Percentiles rank a stretch among this genome's conserved stretches.
Evolutionary conservation across 352 stramenopile genomes (phyloP).

Genomic region (Pythium coloratum): DNA sequence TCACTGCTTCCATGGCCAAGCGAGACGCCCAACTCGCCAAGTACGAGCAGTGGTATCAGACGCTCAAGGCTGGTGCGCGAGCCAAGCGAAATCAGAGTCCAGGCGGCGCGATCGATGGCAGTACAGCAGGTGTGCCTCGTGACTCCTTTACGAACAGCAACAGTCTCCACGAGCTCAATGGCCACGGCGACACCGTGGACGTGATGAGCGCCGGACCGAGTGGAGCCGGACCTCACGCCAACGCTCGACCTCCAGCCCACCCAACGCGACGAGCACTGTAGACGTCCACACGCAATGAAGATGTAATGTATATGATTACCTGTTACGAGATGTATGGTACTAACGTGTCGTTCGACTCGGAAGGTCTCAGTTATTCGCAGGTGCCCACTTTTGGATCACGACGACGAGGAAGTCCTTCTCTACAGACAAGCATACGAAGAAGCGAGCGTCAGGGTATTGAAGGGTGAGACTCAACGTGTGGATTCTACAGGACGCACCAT

Average conservation of each 20-base stretch:
- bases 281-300: neutral
- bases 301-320: neutral
- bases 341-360: neutral
- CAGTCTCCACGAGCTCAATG: slow-evolving; percentile 48
- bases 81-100: slow-evolving; percentile 70
- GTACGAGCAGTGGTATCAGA: slow-evolving; percentile 88
- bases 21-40: slow-evolving; percentile 75
- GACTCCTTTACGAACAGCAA: slow-evolving; percentile 73
- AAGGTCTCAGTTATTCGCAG: slow-evolving; percentile 30
- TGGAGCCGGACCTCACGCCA: slow-evolving; percentile 26
- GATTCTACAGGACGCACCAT: slow-evolving; percentile 47
- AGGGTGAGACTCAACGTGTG: too few relatives aligned
- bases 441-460: too few relatives aligned
- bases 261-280: slow-evolving; percentile 64
- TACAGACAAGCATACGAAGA: slow-evolving; percentile 21
- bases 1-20: slow-evolving; percentile 45
- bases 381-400: slow-evolving; percentile 93
- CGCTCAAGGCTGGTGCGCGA: slow-evolving; percentile 78
- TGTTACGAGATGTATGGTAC: neutral
- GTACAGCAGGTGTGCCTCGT: slow-evolving; percentile 22
- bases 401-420: slow-evolving; percentile 94
- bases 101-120: slow-evolving; percentile 15
- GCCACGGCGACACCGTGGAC: slow-evolving; percentile 6
- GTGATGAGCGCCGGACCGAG: slow-evolving; percentile 15
- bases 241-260: slow-evolving; percentile 45